Evolutionary conservation across 805 yeast genomes (phyloP), one percentile per base, ranked within the genome.

Genomic region (Starmerella bacillaris): DNA sequence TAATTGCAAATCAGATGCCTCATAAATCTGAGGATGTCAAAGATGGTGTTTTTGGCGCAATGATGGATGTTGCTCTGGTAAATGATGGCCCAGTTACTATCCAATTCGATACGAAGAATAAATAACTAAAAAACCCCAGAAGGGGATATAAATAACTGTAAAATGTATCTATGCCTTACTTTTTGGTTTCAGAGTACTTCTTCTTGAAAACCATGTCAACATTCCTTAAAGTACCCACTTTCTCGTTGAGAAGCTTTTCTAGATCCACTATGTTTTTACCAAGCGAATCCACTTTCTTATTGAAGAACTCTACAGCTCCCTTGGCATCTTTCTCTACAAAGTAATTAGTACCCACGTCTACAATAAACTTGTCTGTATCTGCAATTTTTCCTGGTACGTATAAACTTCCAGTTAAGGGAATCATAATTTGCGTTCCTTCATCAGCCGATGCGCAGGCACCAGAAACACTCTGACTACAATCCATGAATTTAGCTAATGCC

Each of bases 81-180:
- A 89, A 89, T 50, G 95, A 86, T 48, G 96, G 96, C 1, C 96
- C 96, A 0, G 82, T 79, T 1, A 86, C 96, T 0, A 75, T 86
- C 21, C 67, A 74, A 16, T 67, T 77, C 59, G 94, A 84, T 51
- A 76, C 86, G 1, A 65, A 56, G 27, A 18, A 9, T 14, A 34
- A 30, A 12, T 12, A 12, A n/a, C n/a, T n/a, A n/a, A n/a, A n/a
- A 22, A 12, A 22, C 12, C n/a, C 26, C n/a, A 22, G 12, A 22
- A 12, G n/a, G 26, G 12, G n/a, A n/a, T 22, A 22, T 12, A 22
- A 21, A 33, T 2, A 6, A 2, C 7, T 16, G 20, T 5, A n/a
- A 14, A 15, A 18, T 3, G 3, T 26, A 3, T 21, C 18, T 8
- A 7, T 5, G 14, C 17, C 22, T 15, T 31, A 5, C 18, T 28